Evolutionary conservation across 352 stramenopile genomes (phyloP).

Genomic region (Poterioochromonas sp.): DNA sequence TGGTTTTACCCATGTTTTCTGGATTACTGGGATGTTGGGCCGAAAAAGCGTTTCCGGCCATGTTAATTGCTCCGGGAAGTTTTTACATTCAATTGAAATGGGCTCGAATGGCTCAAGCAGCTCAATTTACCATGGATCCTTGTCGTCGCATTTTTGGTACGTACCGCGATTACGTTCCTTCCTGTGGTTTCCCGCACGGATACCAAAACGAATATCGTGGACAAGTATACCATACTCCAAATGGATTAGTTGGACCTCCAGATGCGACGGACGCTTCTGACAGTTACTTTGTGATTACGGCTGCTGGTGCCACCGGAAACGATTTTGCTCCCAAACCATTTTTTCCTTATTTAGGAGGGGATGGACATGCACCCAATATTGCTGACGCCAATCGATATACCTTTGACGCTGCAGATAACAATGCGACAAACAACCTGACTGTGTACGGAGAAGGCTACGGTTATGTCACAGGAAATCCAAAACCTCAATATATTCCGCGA

Average conservation of each 20-base stretch:
- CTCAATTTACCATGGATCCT: constrained; percentile 30
- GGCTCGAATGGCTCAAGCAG: constrained; percentile 28
- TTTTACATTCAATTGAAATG: constrained; percentile 32
- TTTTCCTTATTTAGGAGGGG: constrained; percentile 30
- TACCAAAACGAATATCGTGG: constrained; percentile 30
- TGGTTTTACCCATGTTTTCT: constrained; percentile 31
- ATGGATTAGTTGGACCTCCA: constrained; percentile 30
- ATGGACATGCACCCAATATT: constrained; percentile 30
- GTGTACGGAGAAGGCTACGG: constrained; percentile 28
- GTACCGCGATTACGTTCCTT: constrained; percentile 29
- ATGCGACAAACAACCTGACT: constrained; percentile 30
- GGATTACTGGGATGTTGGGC: constrained; percentile 29
- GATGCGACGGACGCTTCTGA: constrained; percentile 28
- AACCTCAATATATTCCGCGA: constrained; percentile 30
- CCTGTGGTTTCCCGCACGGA: constrained; percentile 27
- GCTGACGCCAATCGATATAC: constrained; percentile 29
- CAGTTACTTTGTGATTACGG: constrained; percentile 30
- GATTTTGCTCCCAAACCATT: constrained; percentile 30
- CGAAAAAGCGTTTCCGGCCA: constrained; percentile 29
- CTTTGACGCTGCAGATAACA: constrained; percentile 30
- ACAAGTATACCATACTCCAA: constrained; percentile 31
- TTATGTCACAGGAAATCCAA: constrained; percentile 31
- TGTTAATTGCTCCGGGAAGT: constrained; percentile 30
- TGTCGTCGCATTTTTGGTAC: constrained; percentile 30
- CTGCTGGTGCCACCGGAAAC: constrained; percentile 27